Base-by-base conservation (phyloP, 306 rosid species). In the Astragalus glycyphyllos region DNA sequence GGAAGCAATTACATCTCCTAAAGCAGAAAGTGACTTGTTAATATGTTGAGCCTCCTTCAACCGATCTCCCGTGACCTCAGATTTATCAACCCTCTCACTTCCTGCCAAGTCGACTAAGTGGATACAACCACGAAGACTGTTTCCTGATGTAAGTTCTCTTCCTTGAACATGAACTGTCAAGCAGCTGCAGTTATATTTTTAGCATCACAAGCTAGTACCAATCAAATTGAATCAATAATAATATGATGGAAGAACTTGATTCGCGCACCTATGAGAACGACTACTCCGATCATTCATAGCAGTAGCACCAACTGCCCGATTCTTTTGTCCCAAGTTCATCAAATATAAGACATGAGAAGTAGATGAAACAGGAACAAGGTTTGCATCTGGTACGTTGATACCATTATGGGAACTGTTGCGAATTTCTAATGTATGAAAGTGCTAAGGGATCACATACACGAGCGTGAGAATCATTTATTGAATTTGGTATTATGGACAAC, bases 61-160 rank as follows among this genome's bases (percentile, higher is more conserved):
- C 77, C 96, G 69, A 55, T 91, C 99, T 42, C 97, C 99, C 8
- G 77, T 82, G 40, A 84, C 97, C 83, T 91, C 97, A 29, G 99
- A 95, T 80, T 95, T 95, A 65, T 91, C 99, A 37, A 89, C 96
- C 74, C 99, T 84, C 76, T 95, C 99, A 74, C 99, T 95, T 76
- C 99, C 99, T 65, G 99, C 99, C 71, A 95, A 68, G 83, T 95
- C 97, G 71, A 91, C 96, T 48, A 91, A 78, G 83, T 95, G 97
- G 84, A 95, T 95, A 65, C 91, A 89, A 26, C 99, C 97, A 4
- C 96, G 96, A 58, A 91, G 77, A 40, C 11, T 58, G 41, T 74
- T 75, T 69, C 91, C 89, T 3, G 98, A 86, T 13, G 89, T 70
- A 80, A 81, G 76, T 80, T 87, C 97, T 58, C 58, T 89, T 66